Evolutionary conservation across 768 basidiomycete species (phyloP).

Genomic region (Dacryopinax spathularia): DNA sequence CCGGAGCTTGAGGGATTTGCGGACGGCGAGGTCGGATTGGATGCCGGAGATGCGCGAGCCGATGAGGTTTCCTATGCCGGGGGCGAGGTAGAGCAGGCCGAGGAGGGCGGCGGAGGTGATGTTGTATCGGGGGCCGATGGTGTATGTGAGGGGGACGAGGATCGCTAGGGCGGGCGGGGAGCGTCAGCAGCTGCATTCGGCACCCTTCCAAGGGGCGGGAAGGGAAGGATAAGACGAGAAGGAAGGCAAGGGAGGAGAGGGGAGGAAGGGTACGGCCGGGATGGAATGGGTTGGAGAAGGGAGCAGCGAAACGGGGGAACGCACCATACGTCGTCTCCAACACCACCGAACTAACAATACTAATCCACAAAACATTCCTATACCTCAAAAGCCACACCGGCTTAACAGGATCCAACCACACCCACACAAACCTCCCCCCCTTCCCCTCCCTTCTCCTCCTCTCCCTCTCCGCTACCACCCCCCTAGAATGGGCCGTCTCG

Average conservation of each 20-base stretch:
- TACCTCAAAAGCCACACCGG: conserved; percentile 5
- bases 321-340: conserved; percentile 6
- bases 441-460: neutral
- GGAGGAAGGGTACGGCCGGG: conserved; percentile 1
- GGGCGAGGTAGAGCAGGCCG: conserved; percentile 24
- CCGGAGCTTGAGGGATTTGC: conserved; percentile 19
- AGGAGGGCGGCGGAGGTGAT: conserved; percentile 24
- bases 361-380: conserved; percentile 1
- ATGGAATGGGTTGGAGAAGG: neutral
- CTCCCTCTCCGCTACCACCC: conserved; percentile 2
- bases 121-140: conserved; percentile 18
- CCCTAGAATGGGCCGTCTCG: conserved; percentile 9
- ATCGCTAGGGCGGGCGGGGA: conserved; percentile 3
- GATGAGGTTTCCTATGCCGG: conserved; percentile 23
- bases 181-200: neutral
- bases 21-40: conserved; percentile 20
- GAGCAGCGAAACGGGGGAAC: neutral
- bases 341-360: conserved; percentile 2
- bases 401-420: conserved; percentile 4
- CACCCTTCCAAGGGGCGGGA: conserved; percentile 3
- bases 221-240: no score
- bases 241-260: no score
- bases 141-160: conserved; percentile 11
- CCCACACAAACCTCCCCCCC: neutral
- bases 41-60: conserved; percentile 21